Percentiles rank a stretch among this genome's conserved stretches.
phyloP scores from a whole-genome alignment of 73 alveolate species.

The Paramecium octaurelia region DNA sequence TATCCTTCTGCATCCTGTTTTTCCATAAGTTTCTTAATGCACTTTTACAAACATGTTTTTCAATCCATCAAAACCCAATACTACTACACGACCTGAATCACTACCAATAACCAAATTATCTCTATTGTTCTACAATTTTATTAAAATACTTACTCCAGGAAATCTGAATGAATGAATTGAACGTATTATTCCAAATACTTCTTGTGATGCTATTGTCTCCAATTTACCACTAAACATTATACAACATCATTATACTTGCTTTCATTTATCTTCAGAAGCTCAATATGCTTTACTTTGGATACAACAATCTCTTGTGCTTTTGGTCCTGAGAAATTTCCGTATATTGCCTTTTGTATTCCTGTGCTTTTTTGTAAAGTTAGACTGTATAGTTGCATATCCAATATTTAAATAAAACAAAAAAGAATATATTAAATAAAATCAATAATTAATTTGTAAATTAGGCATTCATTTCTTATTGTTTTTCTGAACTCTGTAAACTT shows the following conservation, averaged over 20 bases:
- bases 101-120: slow-evolving; percentile 82
- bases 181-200: slow-evolving; percentile 93
- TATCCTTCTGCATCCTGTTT: slow-evolving; percentile 98
- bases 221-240: slow-evolving; percentile 69
- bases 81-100: slow-evolving; percentile 92
- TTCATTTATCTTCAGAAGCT: slow-evolving; percentile 67
- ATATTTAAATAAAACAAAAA: slow-evolving; percentile 16
- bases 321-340: slow-evolving; percentile 98
- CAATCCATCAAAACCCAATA: slow-evolving; percentile 78
- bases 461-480: not conserved
- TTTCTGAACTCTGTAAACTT: slow-evolving; percentile 1
- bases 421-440: not conserved
- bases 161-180: slow-evolving; percentile 87
- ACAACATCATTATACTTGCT: slow-evolving; percentile 11
- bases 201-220: slow-evolving; percentile 72
- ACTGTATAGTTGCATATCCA: slow-evolving; percentile 89
- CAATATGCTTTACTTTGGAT: slow-evolving; percentile 78
- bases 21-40: slow-evolving; percentile 98
- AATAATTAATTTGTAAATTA: not conserved
- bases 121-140: not conserved
- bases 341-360: slow-evolving; percentile 94
- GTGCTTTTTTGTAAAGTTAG: slow-evolving; percentile 90
- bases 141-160: slow-evolving; percentile 73
- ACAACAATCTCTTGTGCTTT: slow-evolving; percentile 93
- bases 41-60: slow-evolving; percentile 84